Evolutionary conservation across 2,329 filamentous ascomycete species (phyloP).

Genomic region (Sordariomycetes sp.): DNA sequence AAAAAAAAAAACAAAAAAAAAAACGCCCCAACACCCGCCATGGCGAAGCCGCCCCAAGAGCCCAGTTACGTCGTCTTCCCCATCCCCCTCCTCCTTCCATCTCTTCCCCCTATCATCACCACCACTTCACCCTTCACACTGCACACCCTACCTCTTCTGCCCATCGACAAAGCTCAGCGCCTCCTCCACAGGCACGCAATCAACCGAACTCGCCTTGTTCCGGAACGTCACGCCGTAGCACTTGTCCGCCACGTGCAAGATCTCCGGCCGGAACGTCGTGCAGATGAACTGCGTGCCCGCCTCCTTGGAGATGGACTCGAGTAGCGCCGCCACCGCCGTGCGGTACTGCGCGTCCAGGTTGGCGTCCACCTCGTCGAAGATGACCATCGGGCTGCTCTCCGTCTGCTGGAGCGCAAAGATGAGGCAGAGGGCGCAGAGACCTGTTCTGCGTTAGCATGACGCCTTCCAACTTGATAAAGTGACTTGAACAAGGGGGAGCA

Average conservation of each 20-base stretch:
- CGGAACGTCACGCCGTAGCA: conserved; percentile 93
- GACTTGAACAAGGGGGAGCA: neutral
- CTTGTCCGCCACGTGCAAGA: conserved; percentile 89
- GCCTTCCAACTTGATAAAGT: neutral
- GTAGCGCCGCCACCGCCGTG: conserved; percentile 82
- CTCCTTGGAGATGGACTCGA: conserved; percentile 62
- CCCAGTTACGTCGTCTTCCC: neutral
- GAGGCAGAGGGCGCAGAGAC: conserved; percentile 88
- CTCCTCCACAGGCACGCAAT: conserved; percentile 76
- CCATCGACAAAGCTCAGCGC: conserved; percentile 92
- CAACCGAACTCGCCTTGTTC: conserved; percentile 89
- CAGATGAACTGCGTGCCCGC: conserved; percentile 80
- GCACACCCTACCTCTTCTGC: conserved; percentile 26
- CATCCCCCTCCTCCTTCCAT: neutral
- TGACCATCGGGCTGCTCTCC: conserved; percentile 94
- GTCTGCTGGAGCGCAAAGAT: conserved; percentile 99
- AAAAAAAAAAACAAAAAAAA: too few species aligned
- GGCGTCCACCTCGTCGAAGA: conserved; percentile 98
- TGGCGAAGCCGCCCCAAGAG: neutral
- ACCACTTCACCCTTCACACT: neutral
- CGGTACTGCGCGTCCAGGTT: conserved; percentile 97
- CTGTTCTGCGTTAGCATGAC: conserved; percentile 26
- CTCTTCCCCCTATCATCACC: too few species aligned
- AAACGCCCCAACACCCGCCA: neutral
- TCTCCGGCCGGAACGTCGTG: conserved; percentile 95